phyloP scores from a whole-genome alignment of 345 rosid genomes.

The Eucalyptus pauciflora region DNA sequence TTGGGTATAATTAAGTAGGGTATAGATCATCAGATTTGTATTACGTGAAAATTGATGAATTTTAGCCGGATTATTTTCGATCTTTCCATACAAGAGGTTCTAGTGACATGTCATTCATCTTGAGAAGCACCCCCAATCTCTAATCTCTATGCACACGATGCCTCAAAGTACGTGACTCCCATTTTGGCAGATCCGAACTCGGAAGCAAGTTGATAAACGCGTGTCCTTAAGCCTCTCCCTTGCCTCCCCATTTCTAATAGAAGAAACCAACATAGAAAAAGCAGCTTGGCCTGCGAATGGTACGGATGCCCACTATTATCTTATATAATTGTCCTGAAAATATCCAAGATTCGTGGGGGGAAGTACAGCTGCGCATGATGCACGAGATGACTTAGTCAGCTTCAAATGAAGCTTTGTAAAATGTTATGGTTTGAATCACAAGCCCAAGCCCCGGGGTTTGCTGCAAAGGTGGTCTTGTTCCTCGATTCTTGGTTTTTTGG shows the following conservation, averaged over 20 bases:
- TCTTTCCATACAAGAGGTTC: rapidly evolving
- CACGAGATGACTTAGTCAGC: not conserved
- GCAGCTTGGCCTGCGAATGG: not conserved
- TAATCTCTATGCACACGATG: not conserved
- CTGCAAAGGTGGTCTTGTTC: not conserved
- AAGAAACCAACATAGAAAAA: not conserved
- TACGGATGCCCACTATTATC: not conserved
- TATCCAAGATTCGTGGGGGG: not conserved
- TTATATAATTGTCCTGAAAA: not conserved
- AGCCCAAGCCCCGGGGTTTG: not conserved
- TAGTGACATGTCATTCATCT: not conserved
- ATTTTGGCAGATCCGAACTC: not conserved
- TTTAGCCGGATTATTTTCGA: too few species aligned
- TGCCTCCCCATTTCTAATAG: not conserved
- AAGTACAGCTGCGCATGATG: not conserved
- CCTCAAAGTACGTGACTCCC: not conserved
- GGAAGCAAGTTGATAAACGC: not conserved
- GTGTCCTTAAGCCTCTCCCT: not conserved
- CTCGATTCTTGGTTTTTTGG: not conserved
- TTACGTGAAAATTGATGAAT: not conserved
- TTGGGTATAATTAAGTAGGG: too few species aligned
- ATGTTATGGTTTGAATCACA: not conserved
- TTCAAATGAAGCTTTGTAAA: not conserved
- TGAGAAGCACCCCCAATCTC: not conserved
- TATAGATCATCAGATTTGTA: too few species aligned